A percentile compares a stretch with the other conserved stretches of the same genome.
These are phyloP conservation scores for Boechera divaricarpa DNA, from an alignment of 345 rosid genomes.

Conservation along the genomic window DNA sequence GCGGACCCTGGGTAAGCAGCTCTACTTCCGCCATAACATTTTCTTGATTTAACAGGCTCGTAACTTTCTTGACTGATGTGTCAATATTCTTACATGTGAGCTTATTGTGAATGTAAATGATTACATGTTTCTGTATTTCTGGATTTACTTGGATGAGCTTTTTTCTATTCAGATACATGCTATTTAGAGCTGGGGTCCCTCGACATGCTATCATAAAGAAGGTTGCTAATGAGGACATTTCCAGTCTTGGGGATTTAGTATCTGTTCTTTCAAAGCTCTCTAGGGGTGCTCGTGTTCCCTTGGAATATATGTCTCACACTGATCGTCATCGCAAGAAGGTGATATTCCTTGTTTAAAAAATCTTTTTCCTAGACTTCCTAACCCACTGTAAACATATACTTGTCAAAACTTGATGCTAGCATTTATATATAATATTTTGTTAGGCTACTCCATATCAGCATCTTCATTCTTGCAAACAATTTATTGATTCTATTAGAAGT, in stretches of 20 bases:
- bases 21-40: constrained; percentile 33
- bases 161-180: constrained; percentile 75
- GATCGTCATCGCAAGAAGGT: constrained; percentile 99
- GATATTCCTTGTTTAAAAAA: constrained; percentile 3
- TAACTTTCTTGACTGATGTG: constrained; percentile 1
- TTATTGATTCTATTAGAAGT: constrained; percentile 27
- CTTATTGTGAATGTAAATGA: constrained; percentile 33
- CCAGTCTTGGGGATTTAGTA: constrained; percentile 69
- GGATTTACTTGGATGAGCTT: constrained; percentile 27
- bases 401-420: constrained; percentile 23
- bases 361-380: constrained; percentile 10
- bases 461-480: constrained; percentile 23
- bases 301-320: constrained; percentile 76
- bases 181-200: constrained; percentile 93
- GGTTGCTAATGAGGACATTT: constrained; percentile 83
- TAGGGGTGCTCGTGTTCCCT: constrained; percentile 86
- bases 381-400: constrained; percentile 16
- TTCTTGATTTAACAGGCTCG: constrained; percentile 12
- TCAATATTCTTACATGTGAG: constrained; percentile 23
- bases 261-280: constrained; percentile 70
- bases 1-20: constrained; percentile 89
- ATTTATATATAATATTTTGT: constrained; percentile 23
- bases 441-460: constrained; percentile 1
- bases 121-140: constrained; percentile 19
- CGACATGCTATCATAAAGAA: constrained; percentile 94